These are phyloP conservation scores for Simplicillium sp. DNA, from an alignment of 2,329 filamentous ascomycete genomes.

Conservation along the genomic window DNA sequence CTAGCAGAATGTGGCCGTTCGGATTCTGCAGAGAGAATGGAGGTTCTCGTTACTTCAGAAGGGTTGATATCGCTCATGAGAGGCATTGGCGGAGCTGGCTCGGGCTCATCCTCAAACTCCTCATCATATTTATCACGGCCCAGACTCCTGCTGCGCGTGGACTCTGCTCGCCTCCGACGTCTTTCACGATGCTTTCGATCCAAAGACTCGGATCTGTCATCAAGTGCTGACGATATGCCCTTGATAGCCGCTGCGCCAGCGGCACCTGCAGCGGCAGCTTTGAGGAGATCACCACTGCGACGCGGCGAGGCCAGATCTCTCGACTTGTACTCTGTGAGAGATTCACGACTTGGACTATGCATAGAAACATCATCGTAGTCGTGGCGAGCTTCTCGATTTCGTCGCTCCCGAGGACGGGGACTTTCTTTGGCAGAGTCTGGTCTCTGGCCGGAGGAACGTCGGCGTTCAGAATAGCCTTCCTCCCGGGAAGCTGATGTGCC, in stretches of 20 bases:
- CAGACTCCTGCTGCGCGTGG: slow-evolving; percentile 32
- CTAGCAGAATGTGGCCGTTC: slow-evolving; percentile 62
- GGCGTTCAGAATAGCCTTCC: slow-evolving; percentile 48
- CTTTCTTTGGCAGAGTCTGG: slow-evolving; percentile 44
- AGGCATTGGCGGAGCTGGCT: slow-evolving; percentile 67
- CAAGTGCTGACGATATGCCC: slow-evolving; percentile 21
- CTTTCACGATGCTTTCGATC: slow-evolving; percentile 42
- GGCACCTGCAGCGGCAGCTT: slow-evolving; percentile 34
- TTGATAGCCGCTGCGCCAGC: slow-evolving; percentile 26
- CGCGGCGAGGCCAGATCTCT: slow-evolving; percentile 33
- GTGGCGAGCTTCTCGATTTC: slow-evolving; percentile 45
- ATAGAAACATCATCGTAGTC: slow-evolving; percentile 41
- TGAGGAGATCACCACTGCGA: slow-evolving; percentile 33
- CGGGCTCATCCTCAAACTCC: slow-evolving; percentile 44
- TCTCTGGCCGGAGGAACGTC: slow-evolving; percentile 51
- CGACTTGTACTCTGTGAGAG: slow-evolving; percentile 22
- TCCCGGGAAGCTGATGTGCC: slow-evolving; percentile 45
- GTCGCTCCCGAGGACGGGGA: slow-evolving; percentile 30
- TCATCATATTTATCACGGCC: slow-evolving; percentile 36
- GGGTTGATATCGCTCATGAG: slow-evolving; percentile 77
- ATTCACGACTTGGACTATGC: slow-evolving; percentile 38
- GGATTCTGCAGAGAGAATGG: slow-evolving; percentile 73
- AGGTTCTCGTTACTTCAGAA: slow-evolving; percentile 80
- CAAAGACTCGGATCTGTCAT: slow-evolving; percentile 32
- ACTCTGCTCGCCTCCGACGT: slow-evolving; percentile 42